Evolutionary conservation across 768 basidiomycete genomes (phyloP).

Genomic region (Rossbeevera mucosa): DNA sequence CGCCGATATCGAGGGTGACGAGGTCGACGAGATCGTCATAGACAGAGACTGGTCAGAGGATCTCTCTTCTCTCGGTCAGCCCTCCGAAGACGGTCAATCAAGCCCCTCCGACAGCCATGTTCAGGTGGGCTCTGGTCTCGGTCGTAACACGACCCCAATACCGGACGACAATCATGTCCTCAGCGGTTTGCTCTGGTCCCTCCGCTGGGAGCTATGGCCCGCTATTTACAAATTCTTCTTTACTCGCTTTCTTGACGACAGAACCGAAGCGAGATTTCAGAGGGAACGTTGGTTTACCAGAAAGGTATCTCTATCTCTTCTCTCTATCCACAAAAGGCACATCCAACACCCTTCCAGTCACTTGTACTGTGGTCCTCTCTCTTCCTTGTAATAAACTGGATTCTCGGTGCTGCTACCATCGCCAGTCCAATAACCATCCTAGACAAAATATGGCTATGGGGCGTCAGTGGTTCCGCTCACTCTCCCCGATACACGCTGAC

Average conservation of each 20-base stretch:
- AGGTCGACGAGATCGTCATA: slow-evolving; percentile 71
- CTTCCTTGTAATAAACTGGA: slow-evolving; percentile 69
- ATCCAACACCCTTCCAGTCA: slow-evolving; percentile 28
- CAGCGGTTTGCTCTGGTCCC: slow-evolving; percentile 34
- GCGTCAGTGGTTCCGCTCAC: slow-evolving; percentile 32
- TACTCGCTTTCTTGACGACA: slow-evolving; percentile 56
- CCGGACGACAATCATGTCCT: slow-evolving; percentile 35
- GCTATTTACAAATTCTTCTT: slow-evolving; percentile 53
- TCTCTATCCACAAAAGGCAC: background rate
- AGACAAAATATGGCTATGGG: slow-evolving; percentile 63
- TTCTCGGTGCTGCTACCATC: slow-evolving; percentile 52
- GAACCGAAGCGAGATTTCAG: slow-evolving; percentile 46
- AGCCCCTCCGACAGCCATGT: slow-evolving; percentile 45
- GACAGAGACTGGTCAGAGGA: slow-evolving; percentile 67
- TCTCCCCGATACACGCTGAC: background rate
- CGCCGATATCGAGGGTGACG: slow-evolving; percentile 31
- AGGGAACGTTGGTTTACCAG: slow-evolving; percentile 72
- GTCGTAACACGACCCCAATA: slow-evolving; percentile 31
- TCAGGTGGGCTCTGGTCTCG: slow-evolving; percentile 34
- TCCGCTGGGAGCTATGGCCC: slow-evolving; percentile 61
- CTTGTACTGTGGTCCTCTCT: slow-evolving; percentile 59
- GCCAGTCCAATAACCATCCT: slow-evolving; percentile 39
- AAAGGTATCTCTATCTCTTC: slow-evolving; percentile 36
- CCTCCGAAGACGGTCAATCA: slow-evolving; percentile 48
- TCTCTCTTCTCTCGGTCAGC: slow-evolving; percentile 47